Base-by-base conservation (phyloP, 352 stramenopile genomes). In the Peronospora destructor region DNA sequence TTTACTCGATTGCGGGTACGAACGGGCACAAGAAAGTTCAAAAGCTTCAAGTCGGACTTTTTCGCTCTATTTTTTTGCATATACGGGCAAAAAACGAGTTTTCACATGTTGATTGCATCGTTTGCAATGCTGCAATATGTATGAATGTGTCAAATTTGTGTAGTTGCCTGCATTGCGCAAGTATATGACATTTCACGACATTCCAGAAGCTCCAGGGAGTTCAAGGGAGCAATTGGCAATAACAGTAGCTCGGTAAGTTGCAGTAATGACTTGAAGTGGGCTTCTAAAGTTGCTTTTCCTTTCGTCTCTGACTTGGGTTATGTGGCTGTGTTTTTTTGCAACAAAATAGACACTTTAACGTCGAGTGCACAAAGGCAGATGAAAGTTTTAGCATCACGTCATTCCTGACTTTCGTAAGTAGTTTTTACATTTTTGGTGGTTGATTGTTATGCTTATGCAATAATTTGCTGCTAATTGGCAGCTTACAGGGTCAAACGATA, bases 1-100 rank as follows among this genome's bases (percentile, higher is more conserved):
- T 89, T 89, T 39, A 86, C 75, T 39, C 61, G 71, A 58, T 59
- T 89, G 52, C 66, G 54, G 57, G 78, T 89, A 47, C 49, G 66
- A 51, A 53, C 12, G 10, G 45, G 47, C 34, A 61, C 33, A 16
- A 26, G 9, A 35, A 53, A 39, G 11, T 34, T 35, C 37, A 12
- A 34, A 3, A 29, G 11, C 25, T 28, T 50, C 40, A 35, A 47
- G 46, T 46, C 28, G 17, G 10, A 29, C n/a, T 13, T 33, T 21
- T 43, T 49, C 25, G 26, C 16, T 43, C 6, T 17, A 9, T 39
- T 42, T n/a, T n/a, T n/a, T 36, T 16, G 26, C 26, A 21, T 16
- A 29, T 49, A 39, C 21, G 9, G 25, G 13, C 23, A 19, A 3
- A 10, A 6, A 10, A 10, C 42, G 9, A 0, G 25, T 26, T 37